These are phyloP conservation scores for Ceratocystis cacaofunesta DNA, from an alignment of 2,329 filamentous ascomycete species.

Conservation along the genomic window DNA sequence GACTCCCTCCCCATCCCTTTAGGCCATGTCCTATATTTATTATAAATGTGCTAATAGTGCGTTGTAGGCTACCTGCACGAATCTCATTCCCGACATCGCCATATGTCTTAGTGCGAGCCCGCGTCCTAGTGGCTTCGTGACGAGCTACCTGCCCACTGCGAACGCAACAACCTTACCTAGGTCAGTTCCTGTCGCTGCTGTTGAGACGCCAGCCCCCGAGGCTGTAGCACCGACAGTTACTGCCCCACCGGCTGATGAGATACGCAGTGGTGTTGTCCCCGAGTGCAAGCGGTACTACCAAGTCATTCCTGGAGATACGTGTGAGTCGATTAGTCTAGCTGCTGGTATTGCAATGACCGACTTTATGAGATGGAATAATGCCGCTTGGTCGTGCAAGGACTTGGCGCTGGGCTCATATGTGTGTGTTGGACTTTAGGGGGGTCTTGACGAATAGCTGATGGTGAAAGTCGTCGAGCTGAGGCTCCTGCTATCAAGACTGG, in stretches of 20 bases:
- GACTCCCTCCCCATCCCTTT: too few relatives aligned
- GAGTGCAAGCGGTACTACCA: constrained; percentile 10
- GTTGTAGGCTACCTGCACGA: constrained; percentile 10
- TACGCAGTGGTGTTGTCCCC: not conserved
- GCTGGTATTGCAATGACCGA: not conserved
- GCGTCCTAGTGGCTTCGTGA: not conserved
- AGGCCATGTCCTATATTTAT: not conserved
- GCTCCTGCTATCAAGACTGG: not conserved
- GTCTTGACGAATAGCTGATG: not conserved
- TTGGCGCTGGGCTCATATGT: constrained; percentile 7
- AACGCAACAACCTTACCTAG: not conserved
- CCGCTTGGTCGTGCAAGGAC: constrained; percentile 3
- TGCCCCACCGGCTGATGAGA: constrained; percentile 5
- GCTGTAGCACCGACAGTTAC: not conserved
- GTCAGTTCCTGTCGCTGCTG: not conserved
- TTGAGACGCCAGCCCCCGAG: not conserved
- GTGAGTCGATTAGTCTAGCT: not conserved
- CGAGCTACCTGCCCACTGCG: not conserved
- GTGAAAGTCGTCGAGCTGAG: not conserved
- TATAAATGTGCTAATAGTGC: not conserved
- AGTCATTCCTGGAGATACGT: constrained; percentile 7
- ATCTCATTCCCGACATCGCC: constrained; percentile 10
- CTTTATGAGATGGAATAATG: constrained; percentile 12
- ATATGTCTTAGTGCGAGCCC: constrained; percentile 5
- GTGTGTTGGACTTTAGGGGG: not conserved